Base-by-base conservation (phyloP, 495 filamentous ascomycete species). In the Xylaria sp. region DNA sequence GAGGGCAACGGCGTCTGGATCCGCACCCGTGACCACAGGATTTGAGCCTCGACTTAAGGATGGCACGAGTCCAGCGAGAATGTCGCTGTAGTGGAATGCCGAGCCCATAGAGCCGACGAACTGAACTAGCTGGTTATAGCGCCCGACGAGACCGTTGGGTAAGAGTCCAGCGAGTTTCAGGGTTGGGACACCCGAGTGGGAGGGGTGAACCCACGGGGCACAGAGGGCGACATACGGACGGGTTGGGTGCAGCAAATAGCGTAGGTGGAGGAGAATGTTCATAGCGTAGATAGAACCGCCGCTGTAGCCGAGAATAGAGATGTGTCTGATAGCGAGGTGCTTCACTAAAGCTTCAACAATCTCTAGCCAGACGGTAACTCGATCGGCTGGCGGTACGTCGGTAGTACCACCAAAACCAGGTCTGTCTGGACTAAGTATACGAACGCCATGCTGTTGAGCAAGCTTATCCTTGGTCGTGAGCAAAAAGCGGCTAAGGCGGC, bases 261-360 rank as follows among this genome's bases (percentile, higher is more conserved):
- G 79, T 53, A 80, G 80, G n/a, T 77, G 67, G 15, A 72, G 74
- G 35, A 84, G 71, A 6, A 82, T 80, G 61, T 86, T 86, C 8
- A 88, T 72, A 11, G 79, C 53, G 71, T 83, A 88, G 6, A 86
- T 74, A 1, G 84, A 82, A 5, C 85, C 85, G 5, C 80, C 80
- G 67, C 80, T 82, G 68, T 87, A 84, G 40, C 77, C 73, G 15
- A 82, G 72, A 1, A 87, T 67, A n/a, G 72, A 75, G 8, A 88
- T 79, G 61, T 83, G 79, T 8, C 74, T 35, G 50, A 85, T 82
- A 5, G 55, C 44, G 8, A 88, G 79, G 64, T 81, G 74, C 0
- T 73, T 35, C 43, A 88, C 72, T 0, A 88, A 72, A 19, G 57
- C 73, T 14, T 83, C 84, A 0, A 86, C 71, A 9, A 79, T 75